Percentiles rank a stretch among this genome's conserved stretches.
Conservation (phyloP, 352 stramenopile species). For the Phytophthora megakarya region DNA sequence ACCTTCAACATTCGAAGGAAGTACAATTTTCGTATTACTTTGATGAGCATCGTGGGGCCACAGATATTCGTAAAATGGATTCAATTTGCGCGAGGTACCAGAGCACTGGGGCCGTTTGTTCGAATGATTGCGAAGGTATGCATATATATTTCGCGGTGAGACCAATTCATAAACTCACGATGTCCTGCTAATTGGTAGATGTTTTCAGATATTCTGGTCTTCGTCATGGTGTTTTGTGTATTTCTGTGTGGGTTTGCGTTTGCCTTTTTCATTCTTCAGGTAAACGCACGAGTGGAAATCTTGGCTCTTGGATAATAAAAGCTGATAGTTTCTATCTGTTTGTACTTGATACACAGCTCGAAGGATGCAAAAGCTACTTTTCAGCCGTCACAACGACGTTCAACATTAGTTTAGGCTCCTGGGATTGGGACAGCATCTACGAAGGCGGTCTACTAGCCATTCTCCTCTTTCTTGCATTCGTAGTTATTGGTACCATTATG, state of each 20-base stretch:
- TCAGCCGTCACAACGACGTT: constrained; percentile 60
- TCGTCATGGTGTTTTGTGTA: constrained; percentile 74
- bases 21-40: constrained; percentile 76
- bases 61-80: constrained; percentile 87
- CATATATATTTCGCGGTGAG: not conserved
- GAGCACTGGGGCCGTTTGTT: constrained; percentile 73
- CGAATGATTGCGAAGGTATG: constrained; percentile 86
- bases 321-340: not conserved
- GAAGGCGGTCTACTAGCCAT: constrained; percentile 74
- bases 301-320: not conserved
- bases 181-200: constrained; percentile 46
- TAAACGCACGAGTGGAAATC: constrained; percentile 9
- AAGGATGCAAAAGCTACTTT: constrained; percentile 73
- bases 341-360: constrained; percentile 45
- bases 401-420: constrained; percentile 75
- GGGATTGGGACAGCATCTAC: constrained; percentile 76
- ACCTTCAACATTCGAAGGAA: constrained; percentile 51
- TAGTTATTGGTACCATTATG: constrained; percentile 84
- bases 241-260: constrained; percentile 81
- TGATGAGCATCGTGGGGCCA: constrained; percentile 79
- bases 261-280: constrained; percentile 85
- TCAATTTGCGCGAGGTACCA: constrained; percentile 74
- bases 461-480: constrained; percentile 73
- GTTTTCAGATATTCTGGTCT: constrained; percentile 80
- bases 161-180: not conserved